Base-by-base conservation (phyloP, 371 early-diverging fungal species). In the Haplosporangium sp. region DNA sequence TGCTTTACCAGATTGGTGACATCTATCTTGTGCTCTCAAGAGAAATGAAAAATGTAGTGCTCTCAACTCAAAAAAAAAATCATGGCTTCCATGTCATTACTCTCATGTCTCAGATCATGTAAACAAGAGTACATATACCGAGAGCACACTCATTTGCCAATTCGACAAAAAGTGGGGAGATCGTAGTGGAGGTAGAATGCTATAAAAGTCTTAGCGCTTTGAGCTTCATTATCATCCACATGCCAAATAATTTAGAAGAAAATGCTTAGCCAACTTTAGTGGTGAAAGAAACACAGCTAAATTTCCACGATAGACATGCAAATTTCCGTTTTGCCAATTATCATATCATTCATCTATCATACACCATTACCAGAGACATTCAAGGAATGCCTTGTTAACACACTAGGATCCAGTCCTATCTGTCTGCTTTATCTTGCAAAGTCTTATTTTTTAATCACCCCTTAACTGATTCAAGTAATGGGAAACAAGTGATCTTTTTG, bases 1-100 rank as follows among this genome's bases (percentile, higher is more conserved):
- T 65, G 65, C n/a, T 10, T n/a, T 62, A 19, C 64, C 64, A 64
- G 64, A 64, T 64, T 64, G 64, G 52, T 69, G 61, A 37, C 45
- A 62, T 44, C 55, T 61, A 4, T 50, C 52, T 15, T 53, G 64
- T 47, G 47, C 64, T 64, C 64, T 17, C 13, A 48, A 48, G 48
- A 48, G 48, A 48, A 48, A 53, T 20, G 1, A 47, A 37, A 67
- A 66, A 57, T 42, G 10, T 8, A 45, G 56, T 66, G 66, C 63
- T 63, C 63, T 63, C 63, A 63, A 63, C 50, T 50, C 40, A 35
- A 27, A 27, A 27, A 27, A 27, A 27, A 27, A 27, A 8, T 38
- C 17, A 7, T 44, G 44, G 61, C 40, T 7, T 50, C n/a, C 11
- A 17, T 27, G 19, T 20, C 19, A n/a, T n/a, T 40, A 40, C 39